phyloP scores from a whole-genome alignment of 768 basidiomycete genomes.

The Hygrocybe punicea region DNA sequence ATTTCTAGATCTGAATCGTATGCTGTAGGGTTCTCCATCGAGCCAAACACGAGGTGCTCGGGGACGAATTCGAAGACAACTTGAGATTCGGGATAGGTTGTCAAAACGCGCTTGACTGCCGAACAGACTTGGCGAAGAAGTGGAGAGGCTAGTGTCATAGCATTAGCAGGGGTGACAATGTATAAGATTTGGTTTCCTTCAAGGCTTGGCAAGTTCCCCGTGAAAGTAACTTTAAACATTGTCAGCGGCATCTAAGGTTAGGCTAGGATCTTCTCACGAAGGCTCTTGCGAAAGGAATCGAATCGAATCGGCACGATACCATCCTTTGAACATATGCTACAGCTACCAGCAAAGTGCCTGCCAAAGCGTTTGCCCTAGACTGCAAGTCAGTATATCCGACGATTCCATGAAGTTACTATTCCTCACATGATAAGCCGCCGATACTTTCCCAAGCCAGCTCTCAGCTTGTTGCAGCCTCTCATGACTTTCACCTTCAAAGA shows the following conservation, averaged over 20 bases:
- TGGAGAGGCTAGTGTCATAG: conserved; percentile 62
- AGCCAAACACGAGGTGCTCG: conserved; percentile 52
- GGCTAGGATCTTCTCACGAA: conserved; percentile 41
- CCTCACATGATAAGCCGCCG: conserved; percentile 57
- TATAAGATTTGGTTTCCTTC: conserved; percentile 58
- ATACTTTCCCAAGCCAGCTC: conserved; percentile 56
- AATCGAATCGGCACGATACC: conserved; percentile 64
- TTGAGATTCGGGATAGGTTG: conserved; percentile 46
- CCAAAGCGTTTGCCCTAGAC: conserved; percentile 62
- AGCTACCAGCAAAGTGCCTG: conserved; percentile 49
- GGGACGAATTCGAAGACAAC: conserved; percentile 74
- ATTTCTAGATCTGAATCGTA: conserved; percentile 44
- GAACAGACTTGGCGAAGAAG: conserved; percentile 67
- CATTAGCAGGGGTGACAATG: conserved; percentile 57
- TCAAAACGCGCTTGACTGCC: conserved; percentile 54
- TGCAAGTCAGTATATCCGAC: conserved; percentile 11
- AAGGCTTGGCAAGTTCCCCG: conserved; percentile 40
- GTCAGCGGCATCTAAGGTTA: conserved; percentile 1
- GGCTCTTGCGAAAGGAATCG: conserved; percentile 63
- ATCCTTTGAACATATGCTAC: conserved; percentile 43
- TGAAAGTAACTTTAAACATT: conserved; percentile 44
- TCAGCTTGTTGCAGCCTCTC: conserved; percentile 49
- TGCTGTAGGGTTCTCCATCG: conserved; percentile 43
- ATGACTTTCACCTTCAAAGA: conserved; percentile 61
- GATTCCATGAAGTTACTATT: conserved; percentile 1